Evolutionary conservation across 495 filamentous ascomycete species (phyloP), one percentile per base, ranked within the genome.

Genomic region (Neurospora tetraspora): DNA sequence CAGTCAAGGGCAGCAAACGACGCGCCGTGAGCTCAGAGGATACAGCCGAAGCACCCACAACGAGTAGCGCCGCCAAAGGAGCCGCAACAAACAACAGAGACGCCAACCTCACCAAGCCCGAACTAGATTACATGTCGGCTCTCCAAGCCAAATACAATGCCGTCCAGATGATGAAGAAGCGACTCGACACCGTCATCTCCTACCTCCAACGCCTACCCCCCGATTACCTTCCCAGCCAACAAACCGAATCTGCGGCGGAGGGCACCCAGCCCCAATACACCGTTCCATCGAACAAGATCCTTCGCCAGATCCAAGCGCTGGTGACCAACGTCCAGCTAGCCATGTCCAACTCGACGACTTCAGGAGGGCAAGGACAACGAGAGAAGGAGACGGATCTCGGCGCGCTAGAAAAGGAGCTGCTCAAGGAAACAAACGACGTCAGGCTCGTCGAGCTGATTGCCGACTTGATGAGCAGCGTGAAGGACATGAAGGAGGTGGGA

Each of bases 111-210:
- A 89, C 89, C 0, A 82, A 88, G 0, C 91, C 93, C 71, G 94
- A 97, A 72, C 91, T 95, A 81, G 94, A 97, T 78, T 81, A 85
- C 79, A 85, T 89, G 77, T 81, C 86, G 9, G 82, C 84, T 36
- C 89, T 99, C 38, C 93, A 90, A 16, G 92, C 94, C 69, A 97
- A 97, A 75, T 85, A 89, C 45, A 99, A 98, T 81, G 94, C 96
- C 36, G 90, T 97, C 76, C 92, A 91, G 81, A 97, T 97, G 88
- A 87, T 98, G 70, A 90, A 94, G 77, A 88, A 91, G 18, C 91
- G 96, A 65, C 90, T 99, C 78, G 86, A 88, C 16, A 89, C 98
- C 72, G 88, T 98, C 71, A 91, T 90, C 74, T 86, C 87, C 42
- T 98, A 98, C 79, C 88, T 99, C 69, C 82, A 90, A 70, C 88